A percentile compares a stretch with the other conserved stretches of the same genome.
Conservation (phyloP, 768 basidiomycete genomes). For the Tylopilus subfusipes region DNA sequence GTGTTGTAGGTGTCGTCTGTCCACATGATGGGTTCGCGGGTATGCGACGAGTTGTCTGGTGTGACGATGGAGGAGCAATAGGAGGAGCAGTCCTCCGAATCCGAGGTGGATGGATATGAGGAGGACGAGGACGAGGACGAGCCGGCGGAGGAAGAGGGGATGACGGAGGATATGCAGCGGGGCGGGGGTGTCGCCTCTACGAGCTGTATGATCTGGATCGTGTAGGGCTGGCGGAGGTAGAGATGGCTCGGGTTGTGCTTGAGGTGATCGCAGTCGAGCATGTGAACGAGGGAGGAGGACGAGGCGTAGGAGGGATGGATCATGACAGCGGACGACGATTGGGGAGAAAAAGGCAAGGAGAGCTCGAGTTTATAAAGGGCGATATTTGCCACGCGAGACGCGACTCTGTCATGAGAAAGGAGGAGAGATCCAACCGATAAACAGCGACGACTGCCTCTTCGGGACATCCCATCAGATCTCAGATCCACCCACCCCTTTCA, state of each 20-base stretch:
- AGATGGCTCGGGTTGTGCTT: constrained; percentile 41
- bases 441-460: constrained; percentile 10
- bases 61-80: constrained; percentile 69
- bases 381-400: constrained; percentile 28
- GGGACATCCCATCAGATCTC: constrained; percentile 15
- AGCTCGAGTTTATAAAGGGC: constrained; percentile 4
- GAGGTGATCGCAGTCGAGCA: constrained; percentile 30
- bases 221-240: constrained; percentile 46
- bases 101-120: constrained; percentile 36
- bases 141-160: constrained; percentile 36
- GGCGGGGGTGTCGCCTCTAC: constrained; percentile 58
- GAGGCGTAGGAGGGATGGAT: constrained; percentile 23
- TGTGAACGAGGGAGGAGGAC: constrained; percentile 22
- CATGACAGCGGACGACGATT: constrained; percentile 23
- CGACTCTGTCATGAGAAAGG: constrained; percentile 17
- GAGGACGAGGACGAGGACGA: constrained; percentile 39
- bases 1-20: constrained; percentile 49
- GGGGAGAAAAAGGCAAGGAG: constrained; percentile 6
- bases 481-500: constrained; percentile 14
- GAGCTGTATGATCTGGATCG: constrained; percentile 70
- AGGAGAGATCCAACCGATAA: constrained; percentile 22
- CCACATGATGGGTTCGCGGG: constrained; percentile 23
- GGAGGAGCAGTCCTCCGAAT: constrained; percentile 50
- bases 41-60: constrained; percentile 35
- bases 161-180: constrained; percentile 36